Percentiles rank a stretch among this genome's conserved stretches.
Conservation (phyloP, 1,139 yeast species). For the Citeromyces hawaiiensis region DNA sequence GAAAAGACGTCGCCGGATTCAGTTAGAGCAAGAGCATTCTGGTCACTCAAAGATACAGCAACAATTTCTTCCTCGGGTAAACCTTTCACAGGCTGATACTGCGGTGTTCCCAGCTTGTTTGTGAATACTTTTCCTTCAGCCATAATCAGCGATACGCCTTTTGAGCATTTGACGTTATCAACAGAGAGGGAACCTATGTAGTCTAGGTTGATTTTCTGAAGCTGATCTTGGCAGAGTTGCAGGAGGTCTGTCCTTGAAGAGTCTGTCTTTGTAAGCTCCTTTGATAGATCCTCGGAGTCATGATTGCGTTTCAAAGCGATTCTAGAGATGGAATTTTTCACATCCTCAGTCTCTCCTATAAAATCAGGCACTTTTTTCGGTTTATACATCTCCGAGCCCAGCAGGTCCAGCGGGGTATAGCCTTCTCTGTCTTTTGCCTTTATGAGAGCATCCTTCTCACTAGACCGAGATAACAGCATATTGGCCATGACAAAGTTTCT, state of each 20-base stretch:
- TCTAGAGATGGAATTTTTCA: constrained; percentile 16
- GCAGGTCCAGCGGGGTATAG: constrained; percentile 47
- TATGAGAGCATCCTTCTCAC: constrained; percentile 23
- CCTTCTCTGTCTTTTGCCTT: constrained; percentile 57
- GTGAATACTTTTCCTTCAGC: background rate
- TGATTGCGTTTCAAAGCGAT: constrained; percentile 21
- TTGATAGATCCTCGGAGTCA: too few relatives aligned
- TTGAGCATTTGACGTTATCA: background rate
- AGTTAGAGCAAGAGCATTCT: constrained; percentile 52
- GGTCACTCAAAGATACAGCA: constrained; percentile 42
- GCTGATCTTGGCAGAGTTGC: constrained; percentile 9
- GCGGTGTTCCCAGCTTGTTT: background rate
- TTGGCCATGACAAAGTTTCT: constrained; percentile 49
- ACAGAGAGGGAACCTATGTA: background rate
- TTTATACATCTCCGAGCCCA: constrained; percentile 17
- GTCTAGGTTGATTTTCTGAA: background rate
- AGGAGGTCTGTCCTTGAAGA: constrained; percentile 32
- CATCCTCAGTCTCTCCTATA: constrained; percentile 6
- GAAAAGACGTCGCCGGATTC: constrained; percentile 39
- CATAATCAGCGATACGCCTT: background rate
- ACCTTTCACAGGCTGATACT: constrained; percentile 4
- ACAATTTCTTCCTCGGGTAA: constrained; percentile 21
- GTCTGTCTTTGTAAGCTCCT: too few relatives aligned
- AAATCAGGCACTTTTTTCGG: constrained; percentile 27
- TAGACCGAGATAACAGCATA: constrained; percentile 20